Base-by-base conservation (phyloP, 306 rosid genomes). In the Datisca glomerata region DNA sequence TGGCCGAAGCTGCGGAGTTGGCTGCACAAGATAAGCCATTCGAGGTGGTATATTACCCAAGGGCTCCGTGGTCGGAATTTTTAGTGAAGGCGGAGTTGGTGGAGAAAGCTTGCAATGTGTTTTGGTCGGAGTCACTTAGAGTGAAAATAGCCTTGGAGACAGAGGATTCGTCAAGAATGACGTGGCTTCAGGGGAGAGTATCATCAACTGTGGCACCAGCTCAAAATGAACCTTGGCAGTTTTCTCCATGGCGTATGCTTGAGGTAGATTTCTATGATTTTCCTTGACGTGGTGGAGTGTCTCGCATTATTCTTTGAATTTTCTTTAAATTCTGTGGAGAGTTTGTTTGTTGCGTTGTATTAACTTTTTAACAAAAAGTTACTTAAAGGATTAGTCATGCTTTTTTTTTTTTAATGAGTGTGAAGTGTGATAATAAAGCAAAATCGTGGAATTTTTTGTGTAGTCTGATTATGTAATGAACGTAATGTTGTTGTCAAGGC, bases 161-260 rank as follows among this genome's bases (percentile, higher is more conserved):
- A 0, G 87, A 74, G 35, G 81, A 74, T 54, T 67, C 85, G 2
- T 68, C 75, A n/a, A 59, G 73, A 73, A 51, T 49, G 61, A 53
- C 75, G 6, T 80, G 85, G 89, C 59, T 41, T 64, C 85, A 74
- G 56, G 96, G 96, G 20, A 49, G 67, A 0, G 51, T 85, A 27
- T 40, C 77, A 8, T 40, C 77, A 8, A n/a, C 55, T 0, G 62
- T 41, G 5, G 32, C 49, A 22, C 21, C 47, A 10, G 21, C 55
- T 5, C 70, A 47, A 3, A 40, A n/a, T 11, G 70, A 44, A 28
- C 70, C 22, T 5, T 71, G 89, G 89, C 48, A 14, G 20, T 41
- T 53, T 18, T 78, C 89, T 24, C 85, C 85, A 8, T 82, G 87
- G 85, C 81, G 81, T 7, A 71, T 58, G 84, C 79, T 82, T 71